Base-by-base conservation (phyloP, 768 basidiomycete species). In the Russula dissimulans region DNA sequence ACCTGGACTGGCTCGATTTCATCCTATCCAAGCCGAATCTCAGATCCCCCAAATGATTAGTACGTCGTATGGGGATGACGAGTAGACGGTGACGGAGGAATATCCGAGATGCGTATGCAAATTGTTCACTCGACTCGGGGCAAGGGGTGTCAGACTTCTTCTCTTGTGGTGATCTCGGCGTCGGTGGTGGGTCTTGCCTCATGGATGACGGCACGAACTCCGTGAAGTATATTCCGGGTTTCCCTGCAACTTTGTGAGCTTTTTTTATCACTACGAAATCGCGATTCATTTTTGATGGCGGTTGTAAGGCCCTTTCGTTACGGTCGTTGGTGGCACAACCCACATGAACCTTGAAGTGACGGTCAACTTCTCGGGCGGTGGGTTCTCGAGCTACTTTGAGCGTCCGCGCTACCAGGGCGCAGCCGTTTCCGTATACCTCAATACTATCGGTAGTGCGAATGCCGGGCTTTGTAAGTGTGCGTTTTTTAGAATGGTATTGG, bases 31-130 rank as follows among this genome's bases (percentile, higher is more conserved):
- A 79, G 60, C 57, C 65, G 5, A 73, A 26, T 26, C 71, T 5
- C 5, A 5, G 34, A 75, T 85, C 39, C 83, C 85, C 0, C 82
- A 83, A 64, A 81, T 81, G 3, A 74, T 84, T 59, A 79, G 80
- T 0, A 86, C 84, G 1, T 83, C 81, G 1, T 87, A 85, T 54
- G 83, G 83, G 10, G 84, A 86, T 61, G 79, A 87, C 57, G 84
- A 73, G 60, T 71, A 73, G 56, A 70, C 71, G 0, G 81, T 87
- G 4, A 85, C 85, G 3, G 54, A 64, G 12, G 84, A 86, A 65
- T 86, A 82, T 66, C 83, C 84, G 8, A 71, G 64, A 18, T 70
- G 66, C 6, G 82, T 87, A 26, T 87, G 85, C 75, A 79, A 81
- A 57, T 62, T 78, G 45, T 83, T 86, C 59, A 83, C 81, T 7